A percentile compares a stretch with the other conserved stretches of the same genome.
Conservation (phyloP, 768 basidiomycete species). For the Mycena leptocephala region DNA sequence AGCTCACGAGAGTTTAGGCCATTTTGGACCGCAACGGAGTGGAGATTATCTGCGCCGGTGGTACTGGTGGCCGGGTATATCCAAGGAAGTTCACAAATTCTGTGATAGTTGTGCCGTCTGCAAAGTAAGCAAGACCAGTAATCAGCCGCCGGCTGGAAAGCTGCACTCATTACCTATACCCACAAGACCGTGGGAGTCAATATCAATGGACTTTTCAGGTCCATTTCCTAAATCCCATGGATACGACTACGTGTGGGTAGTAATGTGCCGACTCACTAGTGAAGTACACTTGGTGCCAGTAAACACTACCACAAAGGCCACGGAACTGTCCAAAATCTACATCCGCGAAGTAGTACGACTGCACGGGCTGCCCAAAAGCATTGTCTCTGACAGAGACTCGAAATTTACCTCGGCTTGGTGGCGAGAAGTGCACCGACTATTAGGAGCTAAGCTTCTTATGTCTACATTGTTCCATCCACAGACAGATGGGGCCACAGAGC, state of each 20-base stretch:
- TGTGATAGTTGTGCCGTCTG: no score
- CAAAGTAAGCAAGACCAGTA: no score
- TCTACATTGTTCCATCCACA: no score
- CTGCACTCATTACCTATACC: no score
- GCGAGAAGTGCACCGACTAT: slow-evolving; percentile 48
- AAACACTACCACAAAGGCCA: slow-evolving; percentile 45
- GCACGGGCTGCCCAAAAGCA: slow-evolving; percentile 56
- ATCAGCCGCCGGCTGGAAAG: no score
- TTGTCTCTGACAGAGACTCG: slow-evolving; percentile 59
- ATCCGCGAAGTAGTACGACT: slow-evolving; percentile 53
- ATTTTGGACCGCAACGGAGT: background rate
- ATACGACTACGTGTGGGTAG: slow-evolving; percentile 47
- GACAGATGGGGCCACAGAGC: no score
- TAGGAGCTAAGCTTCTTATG: slow-evolving; percentile 50
- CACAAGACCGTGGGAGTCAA: no score
- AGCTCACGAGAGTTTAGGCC: background rate
- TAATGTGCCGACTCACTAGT: slow-evolving; percentile 45
- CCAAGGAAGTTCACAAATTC: no score
- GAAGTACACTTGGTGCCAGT: no score
- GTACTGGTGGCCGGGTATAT: no score
- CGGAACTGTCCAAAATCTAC: slow-evolving; percentile 53
- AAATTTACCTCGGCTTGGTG: no score
- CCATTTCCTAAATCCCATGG: slow-evolving; percentile 39
- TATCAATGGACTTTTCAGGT: slow-evolving; percentile 44
- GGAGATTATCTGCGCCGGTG: background rate